These are phyloP conservation scores for Dioszegia hungarica DNA, from an alignment of 768 basidiomycete genomes.

Conservation along the genomic window DNA sequence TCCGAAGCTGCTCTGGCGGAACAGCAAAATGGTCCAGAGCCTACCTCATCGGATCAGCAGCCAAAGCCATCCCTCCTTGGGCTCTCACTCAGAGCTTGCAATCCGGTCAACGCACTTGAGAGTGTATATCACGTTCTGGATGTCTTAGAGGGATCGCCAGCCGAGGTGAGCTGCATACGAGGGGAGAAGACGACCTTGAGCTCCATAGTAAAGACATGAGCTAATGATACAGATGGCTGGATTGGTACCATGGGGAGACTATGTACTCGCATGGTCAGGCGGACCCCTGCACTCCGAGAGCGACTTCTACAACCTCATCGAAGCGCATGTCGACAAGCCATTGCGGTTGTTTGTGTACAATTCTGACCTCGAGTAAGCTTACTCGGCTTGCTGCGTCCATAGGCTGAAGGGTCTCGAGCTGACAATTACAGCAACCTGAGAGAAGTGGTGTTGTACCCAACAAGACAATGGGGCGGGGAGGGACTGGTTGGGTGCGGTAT, in stretches of 20 bases:
- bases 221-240: conserved; percentile 51
- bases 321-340: conserved; percentile 89
- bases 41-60: conserved; percentile 1
- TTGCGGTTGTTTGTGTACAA: conserved; percentile 93
- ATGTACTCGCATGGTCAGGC: conserved; percentile 86
- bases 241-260: conserved; percentile 81
- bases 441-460: conserved; percentile 91
- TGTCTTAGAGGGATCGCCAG: conserved; percentile 90
- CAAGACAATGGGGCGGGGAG: conserved; percentile 95
- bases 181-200: too few relatives aligned
- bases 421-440: conserved; percentile 64
- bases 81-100: conserved; percentile 86
- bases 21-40: conserved; percentile 5
- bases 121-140: conserved; percentile 98
- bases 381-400: background rate
- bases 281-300: conserved; percentile 84
- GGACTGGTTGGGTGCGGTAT: conserved; percentile 93
- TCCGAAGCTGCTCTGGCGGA: conserved; percentile 50
- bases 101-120: conserved; percentile 79
- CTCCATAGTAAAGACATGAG: background rate
- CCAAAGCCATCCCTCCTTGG: conserved; percentile 85
- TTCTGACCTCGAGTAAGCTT: conserved; percentile 83
- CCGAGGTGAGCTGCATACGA: conserved; percentile 47
- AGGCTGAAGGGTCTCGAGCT: background rate
- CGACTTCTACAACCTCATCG: conserved; percentile 94